These are phyloP conservation scores for Podila epicladia DNA, from an alignment of 192 early-diverging fungal species.

Conservation along the genomic window DNA sequence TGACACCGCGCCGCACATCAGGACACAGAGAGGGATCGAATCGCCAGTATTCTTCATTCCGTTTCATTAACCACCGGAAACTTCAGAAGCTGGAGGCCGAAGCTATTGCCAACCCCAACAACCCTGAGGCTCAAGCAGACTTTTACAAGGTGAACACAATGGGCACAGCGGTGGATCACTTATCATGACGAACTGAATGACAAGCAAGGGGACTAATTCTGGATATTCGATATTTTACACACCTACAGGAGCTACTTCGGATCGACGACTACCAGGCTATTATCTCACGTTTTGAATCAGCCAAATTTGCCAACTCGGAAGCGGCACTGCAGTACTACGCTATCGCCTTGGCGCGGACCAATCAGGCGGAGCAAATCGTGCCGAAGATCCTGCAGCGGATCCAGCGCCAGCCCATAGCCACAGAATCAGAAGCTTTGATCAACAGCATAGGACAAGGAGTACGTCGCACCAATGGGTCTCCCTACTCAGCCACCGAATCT, in stretches of 20 bases:
- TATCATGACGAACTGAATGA: neutral
- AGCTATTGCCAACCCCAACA: slow-evolving; percentile 59
- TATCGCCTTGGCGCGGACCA: slow-evolving; percentile 59
- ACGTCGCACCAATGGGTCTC: slow-evolving; percentile 15
- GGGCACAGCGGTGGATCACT: neutral
- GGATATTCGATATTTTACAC: neutral
- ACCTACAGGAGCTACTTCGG: slow-evolving; percentile 58
- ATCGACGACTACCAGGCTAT: slow-evolving; percentile 62
- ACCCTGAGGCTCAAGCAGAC: slow-evolving; percentile 58
- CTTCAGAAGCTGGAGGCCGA: slow-evolving; percentile 63
- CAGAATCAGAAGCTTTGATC: slow-evolving; percentile 26
- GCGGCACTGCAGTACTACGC: slow-evolving; percentile 65
- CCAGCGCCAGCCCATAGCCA: slow-evolving; percentile 44
- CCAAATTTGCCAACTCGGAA: slow-evolving; percentile 62
- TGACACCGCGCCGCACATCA: neutral
- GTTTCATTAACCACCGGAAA: slow-evolving; percentile 55
- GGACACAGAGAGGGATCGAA: neutral
- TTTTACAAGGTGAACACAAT: slow-evolving; percentile 62
- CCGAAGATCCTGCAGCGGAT: slow-evolving; percentile 63
- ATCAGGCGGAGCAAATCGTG: slow-evolving; percentile 62
- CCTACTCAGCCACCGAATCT: slow-evolving; percentile 3
- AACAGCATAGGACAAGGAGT: slow-evolving; percentile 23
- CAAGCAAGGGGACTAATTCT: no score
- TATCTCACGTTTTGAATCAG: slow-evolving; percentile 63
- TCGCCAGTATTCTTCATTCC: slow-evolving; percentile 49